These are phyloP conservation scores for Calycina herbarum DNA, from an alignment of 2,329 filamentous ascomycete genomes.

Conservation along the genomic window DNA sequence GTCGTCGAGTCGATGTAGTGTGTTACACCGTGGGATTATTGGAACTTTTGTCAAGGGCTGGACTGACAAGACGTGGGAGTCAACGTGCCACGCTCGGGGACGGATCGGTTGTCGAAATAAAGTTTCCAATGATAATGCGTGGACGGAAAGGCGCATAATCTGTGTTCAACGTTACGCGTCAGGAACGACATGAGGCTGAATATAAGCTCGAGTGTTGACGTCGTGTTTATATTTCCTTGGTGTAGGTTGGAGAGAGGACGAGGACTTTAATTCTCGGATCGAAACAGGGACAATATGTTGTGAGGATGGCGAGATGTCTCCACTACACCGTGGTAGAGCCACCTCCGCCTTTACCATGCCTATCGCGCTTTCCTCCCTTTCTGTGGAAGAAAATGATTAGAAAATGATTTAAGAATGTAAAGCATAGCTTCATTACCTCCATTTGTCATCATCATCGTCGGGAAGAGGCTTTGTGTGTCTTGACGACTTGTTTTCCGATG, in stretches of 20 bases:
- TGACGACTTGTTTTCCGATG: neutral
- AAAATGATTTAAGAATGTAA: neutral
- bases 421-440: neutral
- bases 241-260: neutral
- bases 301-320: neutral
- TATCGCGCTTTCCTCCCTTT: neutral
- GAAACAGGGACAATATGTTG: neutral
- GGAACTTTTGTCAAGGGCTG: neutral
- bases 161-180: neutral
- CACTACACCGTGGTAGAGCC: neutral
- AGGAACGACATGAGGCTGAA: conserved; percentile 3
- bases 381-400: neutral
- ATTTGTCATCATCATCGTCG: neutral
- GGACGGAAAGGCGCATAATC: neutral
- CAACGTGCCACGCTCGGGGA: neutral
- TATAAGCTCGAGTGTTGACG: neutral
- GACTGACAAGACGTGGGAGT: neutral
- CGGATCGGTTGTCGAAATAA: neutral
- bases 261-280: neutral
- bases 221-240: neutral
- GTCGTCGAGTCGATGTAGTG: neutral
- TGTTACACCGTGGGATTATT: neutral
- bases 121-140: neutral
- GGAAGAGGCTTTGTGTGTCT: neutral
- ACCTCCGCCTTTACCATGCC: neutral